These are phyloP conservation scores for Aulographum hederae DNA, from an alignment of 2,329 filamentous ascomycete species.

Conservation along the genomic window DNA sequence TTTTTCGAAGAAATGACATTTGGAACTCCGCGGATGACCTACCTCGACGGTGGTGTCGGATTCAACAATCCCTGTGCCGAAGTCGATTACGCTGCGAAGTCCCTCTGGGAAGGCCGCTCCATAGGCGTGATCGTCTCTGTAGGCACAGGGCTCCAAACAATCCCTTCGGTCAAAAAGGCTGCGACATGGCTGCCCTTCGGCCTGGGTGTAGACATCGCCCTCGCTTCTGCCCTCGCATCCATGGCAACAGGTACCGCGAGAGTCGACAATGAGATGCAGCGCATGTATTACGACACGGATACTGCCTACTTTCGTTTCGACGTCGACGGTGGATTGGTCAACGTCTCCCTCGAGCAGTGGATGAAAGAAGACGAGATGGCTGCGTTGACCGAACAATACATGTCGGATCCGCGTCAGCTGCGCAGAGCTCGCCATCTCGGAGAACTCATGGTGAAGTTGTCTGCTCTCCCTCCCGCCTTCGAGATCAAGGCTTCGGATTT, in stretches of 20 bases:
- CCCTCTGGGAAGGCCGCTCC: slow-evolving; percentile 7
- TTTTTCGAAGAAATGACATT: slow-evolving; percentile 12
- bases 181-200: slow-evolving; percentile 20
- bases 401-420: slow-evolving; percentile 17
- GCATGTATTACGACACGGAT: slow-evolving; percentile 18
- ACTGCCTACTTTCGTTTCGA: slow-evolving; percentile 21
- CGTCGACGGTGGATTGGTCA: slow-evolving; percentile 19
- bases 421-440: slow-evolving; percentile 13
- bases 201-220: slow-evolving; percentile 17
- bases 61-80: slow-evolving; percentile 9
- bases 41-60: slow-evolving; percentile 8
- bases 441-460: too few species aligned
- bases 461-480: too few species aligned
- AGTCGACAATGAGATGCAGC: slow-evolving; percentile 22
- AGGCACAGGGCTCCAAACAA: slow-evolving; percentile 18
- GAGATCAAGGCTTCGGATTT: too few species aligned
- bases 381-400: slow-evolving; percentile 19
- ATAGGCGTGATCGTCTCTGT: slow-evolving; percentile 20
- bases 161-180: slow-evolving; percentile 17
- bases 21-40: slow-evolving; percentile 10
- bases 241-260: slow-evolving; percentile 20
- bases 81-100: slow-evolving; percentile 8
- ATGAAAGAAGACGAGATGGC: slow-evolving; percentile 23
- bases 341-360: slow-evolving; percentile 20
- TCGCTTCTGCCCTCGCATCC: slow-evolving; percentile 16